Conservation (phyloP, 148 eudicot species). For the Spergularia bocconei region DNA sequence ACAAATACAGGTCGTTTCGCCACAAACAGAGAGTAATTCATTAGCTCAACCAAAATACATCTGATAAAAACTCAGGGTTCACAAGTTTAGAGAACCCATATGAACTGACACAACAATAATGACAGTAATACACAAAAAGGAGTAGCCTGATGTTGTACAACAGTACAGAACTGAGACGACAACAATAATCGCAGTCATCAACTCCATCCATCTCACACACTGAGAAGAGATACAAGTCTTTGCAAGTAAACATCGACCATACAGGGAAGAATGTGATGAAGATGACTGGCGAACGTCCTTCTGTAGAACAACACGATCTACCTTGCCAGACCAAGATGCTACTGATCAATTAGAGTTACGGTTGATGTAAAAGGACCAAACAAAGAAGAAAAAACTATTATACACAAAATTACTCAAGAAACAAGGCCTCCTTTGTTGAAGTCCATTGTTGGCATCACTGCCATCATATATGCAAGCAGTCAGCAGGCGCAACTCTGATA, state of each 20-base stretch:
- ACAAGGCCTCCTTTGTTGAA: background rate
- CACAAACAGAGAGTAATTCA: no score
- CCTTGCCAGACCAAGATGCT: background rate
- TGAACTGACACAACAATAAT: no score
- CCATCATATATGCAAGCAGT: background rate
- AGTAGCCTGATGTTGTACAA: background rate
- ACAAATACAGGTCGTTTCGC: no score
- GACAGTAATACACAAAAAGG: background rate
- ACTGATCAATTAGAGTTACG: background rate
- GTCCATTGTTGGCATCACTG: constrained; percentile 5
- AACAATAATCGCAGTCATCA: background rate
- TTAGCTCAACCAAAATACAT: no score
- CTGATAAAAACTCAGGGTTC: no score
- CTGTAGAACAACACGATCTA: background rate
- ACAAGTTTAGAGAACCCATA: no score
- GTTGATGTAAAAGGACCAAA: background rate
- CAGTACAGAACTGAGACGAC: background rate
- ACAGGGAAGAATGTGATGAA: background rate
- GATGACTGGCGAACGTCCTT: background rate
- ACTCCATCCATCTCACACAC: constrained; percentile 2
- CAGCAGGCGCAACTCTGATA: background rate
- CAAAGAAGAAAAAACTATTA: constrained; percentile 4
- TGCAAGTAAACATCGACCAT: background rate
- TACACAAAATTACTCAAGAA: constrained; percentile 23
- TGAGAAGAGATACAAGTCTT: background rate